These are phyloP conservation scores for Globisporangium spiculum DNA, from an alignment of 352 stramenopile species.

Conservation along the genomic window DNA sequence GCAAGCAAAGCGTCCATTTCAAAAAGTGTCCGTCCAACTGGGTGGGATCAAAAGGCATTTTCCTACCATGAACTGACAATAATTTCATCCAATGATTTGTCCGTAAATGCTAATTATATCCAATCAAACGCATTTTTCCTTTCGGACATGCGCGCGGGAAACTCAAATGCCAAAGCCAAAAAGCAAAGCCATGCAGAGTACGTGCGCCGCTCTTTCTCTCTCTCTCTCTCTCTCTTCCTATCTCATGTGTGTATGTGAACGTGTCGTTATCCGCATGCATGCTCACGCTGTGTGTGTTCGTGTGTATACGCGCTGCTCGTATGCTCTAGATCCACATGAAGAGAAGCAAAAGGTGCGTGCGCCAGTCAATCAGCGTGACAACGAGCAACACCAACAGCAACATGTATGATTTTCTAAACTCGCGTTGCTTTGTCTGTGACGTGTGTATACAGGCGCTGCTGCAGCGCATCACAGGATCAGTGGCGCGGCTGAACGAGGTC, in stretches of 20 bases:
- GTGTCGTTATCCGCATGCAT: neutral
- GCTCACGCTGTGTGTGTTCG: neutral
- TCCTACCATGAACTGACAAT: too few species aligned
- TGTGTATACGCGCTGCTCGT: neutral
- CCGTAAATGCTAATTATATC: neutral
- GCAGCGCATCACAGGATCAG: constrained; percentile 73
- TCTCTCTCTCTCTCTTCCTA: neutral
- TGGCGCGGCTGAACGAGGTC: constrained; percentile 75
- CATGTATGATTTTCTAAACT: neutral
- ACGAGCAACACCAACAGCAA: neutral
- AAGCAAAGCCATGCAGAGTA: constrained; percentile 9
- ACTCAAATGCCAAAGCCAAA: neutral
- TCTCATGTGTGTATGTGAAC: neutral
- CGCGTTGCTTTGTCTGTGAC: neutral
- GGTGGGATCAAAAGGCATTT: too few species aligned
- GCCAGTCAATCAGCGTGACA: neutral
- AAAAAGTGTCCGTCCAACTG: neutral
- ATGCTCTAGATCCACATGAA: constrained; percentile 64
- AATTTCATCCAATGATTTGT: too few species aligned
- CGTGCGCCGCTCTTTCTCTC: neutral
- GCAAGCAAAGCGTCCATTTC: too few species aligned
- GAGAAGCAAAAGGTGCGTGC: constrained; percentile 77
- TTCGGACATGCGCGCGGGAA: neutral
- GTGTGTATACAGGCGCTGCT: constrained; percentile 44
- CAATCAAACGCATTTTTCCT: constrained; percentile 8